Evolutionary conservation across 768 basidiomycete species (phyloP), one percentile per base, ranked within the genome.

Genomic region (Lactarius psammicola): DNA sequence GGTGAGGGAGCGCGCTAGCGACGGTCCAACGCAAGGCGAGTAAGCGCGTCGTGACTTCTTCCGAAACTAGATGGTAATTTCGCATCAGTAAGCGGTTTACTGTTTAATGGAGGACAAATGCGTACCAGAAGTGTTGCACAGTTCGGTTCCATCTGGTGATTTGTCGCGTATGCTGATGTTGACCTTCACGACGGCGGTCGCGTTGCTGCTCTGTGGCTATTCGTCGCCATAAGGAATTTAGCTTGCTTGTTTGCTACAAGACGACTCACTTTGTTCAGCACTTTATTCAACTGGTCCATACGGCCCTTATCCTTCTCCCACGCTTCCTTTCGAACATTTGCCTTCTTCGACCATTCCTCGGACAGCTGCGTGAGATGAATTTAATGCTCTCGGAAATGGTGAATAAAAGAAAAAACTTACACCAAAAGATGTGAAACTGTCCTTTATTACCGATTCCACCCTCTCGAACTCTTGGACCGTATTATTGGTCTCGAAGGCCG

Each of bases 1-100:
- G 15, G 10, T 31, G 8, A 0, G 23, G 23, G 8, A 67, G 33
- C 2, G 13, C 57, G 2, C 20, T 28, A 18, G 66, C 40, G 18
- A 44, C 51, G 42, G 26, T 46, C 66, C 66, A 67, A 5, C 66
- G 61, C 51, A 67, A 38, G 20, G 61, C 66, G 9, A 15, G 40
- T 15, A 67, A 49, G 51, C 66, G 66, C 33, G 30, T 67, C 33
- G 56, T 31, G 17, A 0, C 1, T 38, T 59, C 66, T 11, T 36
- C 62, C 51, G 42, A 57, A 31, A 62, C 66, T 67, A 40, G 23
- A 34, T 23, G 8, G 56, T 11, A 17, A 34, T 62, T 33, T 59
- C 30, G 3, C n/a, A 11, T 63, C 18, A 62, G 23, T 15, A 17
- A 7, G 5, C n/a, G 18, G 10, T n/a, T 55, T 15, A 26, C 13